Conservation (phyloP, 2,329 filamentous ascomycete species). For the Aureobasidium sp. region DNA sequence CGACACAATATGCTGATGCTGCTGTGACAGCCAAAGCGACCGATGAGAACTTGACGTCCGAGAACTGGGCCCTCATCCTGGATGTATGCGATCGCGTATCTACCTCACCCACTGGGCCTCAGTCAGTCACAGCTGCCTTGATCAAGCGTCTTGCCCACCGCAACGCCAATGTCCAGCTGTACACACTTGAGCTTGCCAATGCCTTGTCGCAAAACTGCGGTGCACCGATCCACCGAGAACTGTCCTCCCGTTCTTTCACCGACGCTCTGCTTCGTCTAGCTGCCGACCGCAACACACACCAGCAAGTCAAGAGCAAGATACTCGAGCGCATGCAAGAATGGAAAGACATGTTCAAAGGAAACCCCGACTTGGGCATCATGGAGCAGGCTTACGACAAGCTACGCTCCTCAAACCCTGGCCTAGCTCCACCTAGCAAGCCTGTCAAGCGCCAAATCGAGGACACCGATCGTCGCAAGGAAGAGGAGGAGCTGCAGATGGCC, state of each 20-base stretch:
- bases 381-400: conserved; percentile 85
- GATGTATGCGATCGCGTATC: conserved; percentile 32
- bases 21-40: conserved; percentile 63
- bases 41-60: conserved; percentile 91
- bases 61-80: conserved; percentile 65
- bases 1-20: not conserved
- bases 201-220: conserved; percentile 89
- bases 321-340: conserved; percentile 94
- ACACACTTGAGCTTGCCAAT: conserved; percentile 89
- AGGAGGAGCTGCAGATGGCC: conserved; percentile 95
- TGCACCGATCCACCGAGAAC: conserved; percentile 74
- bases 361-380: conserved; percentile 95
- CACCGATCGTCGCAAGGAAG: conserved; percentile 84
- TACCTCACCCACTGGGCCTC: conserved; percentile 25
- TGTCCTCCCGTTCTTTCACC: conserved; percentile 86
- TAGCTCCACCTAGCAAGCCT: conserved; percentile 87
- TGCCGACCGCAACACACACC: conserved; percentile 87
- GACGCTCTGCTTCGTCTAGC: conserved; percentile 86
- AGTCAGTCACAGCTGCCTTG: conserved; percentile 65
- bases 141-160: conserved; percentile 88
- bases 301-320: conserved; percentile 95
- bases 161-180: conserved; percentile 93
- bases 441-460: conserved; percentile 89
- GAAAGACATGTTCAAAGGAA: conserved; percentile 86
- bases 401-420: conserved; percentile 67